These are phyloP conservation scores for Saturnispora gosingensis DNA, from an alignment of 805 yeast species.

Conservation along the genomic window DNA sequence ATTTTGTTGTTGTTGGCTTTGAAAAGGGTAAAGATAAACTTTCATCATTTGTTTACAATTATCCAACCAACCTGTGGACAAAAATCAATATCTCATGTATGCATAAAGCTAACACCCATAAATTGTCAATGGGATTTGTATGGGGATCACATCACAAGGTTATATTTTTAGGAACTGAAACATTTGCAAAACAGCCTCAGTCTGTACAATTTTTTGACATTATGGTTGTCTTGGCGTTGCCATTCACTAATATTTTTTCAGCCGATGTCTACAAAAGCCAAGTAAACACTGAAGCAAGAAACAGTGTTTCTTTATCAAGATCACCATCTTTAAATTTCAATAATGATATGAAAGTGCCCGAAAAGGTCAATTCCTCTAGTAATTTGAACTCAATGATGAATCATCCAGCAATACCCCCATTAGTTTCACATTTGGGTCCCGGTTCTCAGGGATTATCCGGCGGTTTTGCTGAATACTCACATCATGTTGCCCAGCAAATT, in stretches of 20 bases:
- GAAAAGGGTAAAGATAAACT: slow-evolving; percentile 38
- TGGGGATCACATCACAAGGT: slow-evolving; percentile 77
- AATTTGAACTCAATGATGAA: not conserved
- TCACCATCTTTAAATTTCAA: not conserved
- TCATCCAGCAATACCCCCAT: not conserved
- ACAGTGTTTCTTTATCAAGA: not conserved
- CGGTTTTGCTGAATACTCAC: slow-evolving; percentile 63
- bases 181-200: slow-evolving; percentile 34
- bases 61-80: slow-evolving; percentile 55
- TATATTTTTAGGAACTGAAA: slow-evolving; percentile 40
- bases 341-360: not conserved
- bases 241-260: slow-evolving; percentile 39
- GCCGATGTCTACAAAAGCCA: slow-evolving; percentile 1
- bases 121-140: slow-evolving; percentile 58
- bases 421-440: not conserved
- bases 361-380: not conserved
- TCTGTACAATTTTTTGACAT: slow-evolving; percentile 39
- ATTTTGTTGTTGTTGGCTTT: slow-evolving; percentile 53
- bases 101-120: slow-evolving; percentile 44
- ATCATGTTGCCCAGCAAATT: slow-evolving; percentile 64
- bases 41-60: slow-evolving; percentile 42
- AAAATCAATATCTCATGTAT: slow-evolving; percentile 46
- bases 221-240: slow-evolving; percentile 41
- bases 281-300: not conserved
- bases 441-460: slow-evolving; percentile 7